phyloP scores from a whole-genome alignment of 164 flowering plant genomes.

The Buxus sempervirens region DNA sequence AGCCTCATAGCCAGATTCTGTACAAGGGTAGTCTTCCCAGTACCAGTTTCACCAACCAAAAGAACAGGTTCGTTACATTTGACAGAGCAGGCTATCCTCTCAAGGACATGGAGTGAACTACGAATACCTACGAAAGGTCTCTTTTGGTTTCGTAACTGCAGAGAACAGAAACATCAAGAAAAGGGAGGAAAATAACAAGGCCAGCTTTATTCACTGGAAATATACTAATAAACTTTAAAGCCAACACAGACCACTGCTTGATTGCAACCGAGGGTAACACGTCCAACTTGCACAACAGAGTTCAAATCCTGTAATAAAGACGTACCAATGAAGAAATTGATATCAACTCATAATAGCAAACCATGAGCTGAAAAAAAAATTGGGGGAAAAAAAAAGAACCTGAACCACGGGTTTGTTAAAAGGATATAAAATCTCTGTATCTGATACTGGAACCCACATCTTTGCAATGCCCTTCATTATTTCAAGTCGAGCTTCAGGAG shows the following conservation, averaged over 20 bases:
- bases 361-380: neutral
- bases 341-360: neutral
- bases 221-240: slow-evolving; percentile 3
- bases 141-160: slow-evolving; percentile 35
- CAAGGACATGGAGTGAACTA: slow-evolving; percentile 66
- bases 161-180: slow-evolving; percentile 3
- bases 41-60: slow-evolving; percentile 98
- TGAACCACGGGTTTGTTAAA: slow-evolving; percentile 53
- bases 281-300: slow-evolving; percentile 55
- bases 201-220: neutral
- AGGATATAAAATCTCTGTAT: slow-evolving; percentile 43
- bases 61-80: slow-evolving; percentile 90
- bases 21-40: slow-evolving; percentile 97
- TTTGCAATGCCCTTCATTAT: slow-evolving; percentile 59
- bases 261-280: slow-evolving; percentile 41
- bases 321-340: slow-evolving; percentile 7
- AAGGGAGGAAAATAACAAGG: neutral
- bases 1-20: slow-evolving; percentile 78
- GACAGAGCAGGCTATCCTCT: slow-evolving; percentile 83
- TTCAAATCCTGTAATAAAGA: slow-evolving; percentile 39
- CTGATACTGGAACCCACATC: slow-evolving; percentile 54
- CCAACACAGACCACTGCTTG: slow-evolving; percentile 24
- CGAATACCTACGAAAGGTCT: slow-evolving; percentile 67
- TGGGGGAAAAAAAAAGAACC: slow-evolving; percentile 52
- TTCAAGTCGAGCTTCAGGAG: slow-evolving; percentile 43